Percentiles rank a stretch among this genome's conserved stretches.
Conservation (phyloP, 306 rosid species). For the Prunus armeniaca region DNA sequence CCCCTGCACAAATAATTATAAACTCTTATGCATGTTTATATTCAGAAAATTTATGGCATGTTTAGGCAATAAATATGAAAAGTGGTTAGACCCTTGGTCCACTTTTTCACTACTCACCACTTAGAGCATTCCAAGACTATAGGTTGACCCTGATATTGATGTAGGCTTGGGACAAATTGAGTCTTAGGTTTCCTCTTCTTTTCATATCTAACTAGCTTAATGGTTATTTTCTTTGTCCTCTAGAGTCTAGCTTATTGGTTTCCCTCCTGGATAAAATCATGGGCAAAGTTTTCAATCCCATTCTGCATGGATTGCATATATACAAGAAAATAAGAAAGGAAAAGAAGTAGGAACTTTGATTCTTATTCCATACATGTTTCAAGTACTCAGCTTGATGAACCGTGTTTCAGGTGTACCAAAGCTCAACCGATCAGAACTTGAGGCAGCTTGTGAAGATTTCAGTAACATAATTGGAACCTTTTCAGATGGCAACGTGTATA, state of each 20-base stretch:
- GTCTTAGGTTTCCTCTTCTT: background rate
- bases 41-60: background rate
- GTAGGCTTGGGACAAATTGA: background rate
- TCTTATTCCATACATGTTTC: background rate
- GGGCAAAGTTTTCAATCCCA: no score
- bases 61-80: background rate
- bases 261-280: no score
- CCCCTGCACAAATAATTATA: background rate
- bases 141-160: background rate
- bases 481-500: slow-evolving; percentile 62
- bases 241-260: no score
- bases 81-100: background rate
- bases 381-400: slow-evolving; percentile 11
- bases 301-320: no score
- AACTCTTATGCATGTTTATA: background rate
- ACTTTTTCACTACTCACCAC: background rate
- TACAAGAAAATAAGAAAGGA: no score
- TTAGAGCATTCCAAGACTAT: background rate
- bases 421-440: slow-evolving; percentile 67
- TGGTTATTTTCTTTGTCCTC: background rate
- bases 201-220: no score
- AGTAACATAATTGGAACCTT: slow-evolving; percentile 77
- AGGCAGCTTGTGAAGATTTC: slow-evolving; percentile 91
- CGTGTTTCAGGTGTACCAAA: slow-evolving; percentile 75
- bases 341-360: no score